Percentiles rank a stretch among this genome's conserved stretches.
Conservation (phyloP, 1,284 basidiomycete species). For the Ganoderma boninense region DNA sequence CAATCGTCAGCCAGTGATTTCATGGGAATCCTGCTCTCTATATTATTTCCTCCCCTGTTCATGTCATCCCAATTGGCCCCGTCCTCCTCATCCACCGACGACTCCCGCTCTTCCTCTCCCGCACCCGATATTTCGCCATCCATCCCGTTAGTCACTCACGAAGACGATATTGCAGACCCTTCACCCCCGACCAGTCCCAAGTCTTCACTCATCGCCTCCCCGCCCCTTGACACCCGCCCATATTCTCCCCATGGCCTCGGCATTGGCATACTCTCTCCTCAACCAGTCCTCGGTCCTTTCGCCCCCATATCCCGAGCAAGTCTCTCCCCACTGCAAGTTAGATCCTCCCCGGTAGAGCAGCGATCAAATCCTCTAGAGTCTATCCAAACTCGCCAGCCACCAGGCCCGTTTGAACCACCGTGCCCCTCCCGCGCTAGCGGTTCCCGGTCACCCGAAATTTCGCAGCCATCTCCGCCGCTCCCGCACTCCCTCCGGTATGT, state of each 20-base stretch:
- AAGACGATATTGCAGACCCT: conserved; percentile 25
- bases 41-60: conserved; percentile 43
- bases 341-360: conserved; percentile 34
- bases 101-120: conserved; percentile 38
- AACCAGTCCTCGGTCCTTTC: conserved; percentile 37
- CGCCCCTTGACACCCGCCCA: conserved; percentile 34
- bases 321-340: conserved; percentile 31
- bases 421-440: conserved; percentile 21
- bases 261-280: conserved; percentile 39
- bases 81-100: conserved; percentile 34
- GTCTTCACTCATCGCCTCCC: conserved; percentile 30
- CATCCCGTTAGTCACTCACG: conserved; percentile 20
- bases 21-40: conserved; percentile 46
- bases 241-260: conserved; percentile 40
- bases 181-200: conserved; percentile 27
- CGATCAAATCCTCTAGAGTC: conserved; percentile 33
- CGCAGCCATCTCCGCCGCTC: conserved; percentile 24
- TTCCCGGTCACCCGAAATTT: conserved; percentile 25
- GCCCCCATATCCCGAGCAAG: conserved; percentile 31
- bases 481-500: conserved; percentile 28
- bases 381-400: conserved; percentile 17
- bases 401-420: conserved; percentile 25
- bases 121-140: conserved; percentile 20
- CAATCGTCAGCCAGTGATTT: conserved; percentile 25
- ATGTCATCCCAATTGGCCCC: conserved; percentile 40